phyloP scores from a whole-genome alignment of 106 monocot genomes.

The Triglochin maritima region DNA sequence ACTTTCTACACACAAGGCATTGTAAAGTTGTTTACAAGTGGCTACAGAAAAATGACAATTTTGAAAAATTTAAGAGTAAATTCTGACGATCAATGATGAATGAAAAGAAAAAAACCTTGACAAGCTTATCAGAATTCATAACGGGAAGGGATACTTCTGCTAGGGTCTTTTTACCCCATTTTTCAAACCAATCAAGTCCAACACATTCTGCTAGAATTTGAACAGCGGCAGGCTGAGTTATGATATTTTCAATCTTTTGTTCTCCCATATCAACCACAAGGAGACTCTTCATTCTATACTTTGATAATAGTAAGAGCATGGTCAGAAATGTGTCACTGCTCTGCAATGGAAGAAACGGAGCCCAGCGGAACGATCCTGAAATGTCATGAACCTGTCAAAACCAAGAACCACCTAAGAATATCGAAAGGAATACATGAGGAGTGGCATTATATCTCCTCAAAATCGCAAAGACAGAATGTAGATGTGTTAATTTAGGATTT shows the following conservation, averaged over 20 bases:
- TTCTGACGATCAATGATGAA: background rate
- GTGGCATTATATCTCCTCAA: background rate
- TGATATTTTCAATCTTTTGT: constrained; percentile 81
- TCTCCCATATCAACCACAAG: constrained; percentile 87
- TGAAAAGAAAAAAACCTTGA: constrained; percentile 44
- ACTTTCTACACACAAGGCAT: no score
- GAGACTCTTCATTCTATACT: constrained; percentile 94
- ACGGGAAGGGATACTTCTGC: constrained; percentile 69
- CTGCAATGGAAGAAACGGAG: constrained; percentile 95
- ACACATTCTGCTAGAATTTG: constrained; percentile 97
- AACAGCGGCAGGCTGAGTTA: constrained; percentile 83
- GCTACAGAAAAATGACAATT: no score
- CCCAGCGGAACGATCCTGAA: constrained; percentile 90
- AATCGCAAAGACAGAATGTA: no score
- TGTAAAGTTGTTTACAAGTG: no score
- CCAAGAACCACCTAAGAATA: background rate
- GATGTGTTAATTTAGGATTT: no score
- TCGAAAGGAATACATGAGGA: background rate
- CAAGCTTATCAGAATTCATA: constrained; percentile 47
- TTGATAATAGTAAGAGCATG: constrained; percentile 84
- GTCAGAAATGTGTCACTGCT: constrained; percentile 77
- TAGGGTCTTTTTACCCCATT: constrained; percentile 74
- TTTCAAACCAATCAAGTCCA: constrained; percentile 89
- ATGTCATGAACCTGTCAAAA: constrained; percentile 69
- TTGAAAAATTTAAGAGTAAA: no score